Base-by-base conservation (phyloP, 2,329 filamentous ascomycete species). In the Microdochium trichocladiopsis region DNA sequence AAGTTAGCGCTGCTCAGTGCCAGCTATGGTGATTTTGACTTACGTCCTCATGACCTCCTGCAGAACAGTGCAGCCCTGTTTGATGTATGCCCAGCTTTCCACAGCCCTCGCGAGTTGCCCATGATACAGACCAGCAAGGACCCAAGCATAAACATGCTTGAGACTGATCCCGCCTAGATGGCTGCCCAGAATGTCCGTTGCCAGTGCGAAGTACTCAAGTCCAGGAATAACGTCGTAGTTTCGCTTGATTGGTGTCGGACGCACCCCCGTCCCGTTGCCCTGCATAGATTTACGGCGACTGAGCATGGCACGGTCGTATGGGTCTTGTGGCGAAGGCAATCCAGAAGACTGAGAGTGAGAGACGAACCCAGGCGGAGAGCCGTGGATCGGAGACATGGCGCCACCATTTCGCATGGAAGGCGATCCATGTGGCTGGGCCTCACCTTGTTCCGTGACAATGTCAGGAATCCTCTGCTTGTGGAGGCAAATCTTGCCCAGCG, bases 151-250 rank as follows among this genome's bases (percentile, higher is more conserved):
- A 4, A 95, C 89, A 63, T 94, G 87, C 57, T 87, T 85, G 53
- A 97, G 75, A 45, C 88, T 88, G 55, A 87, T 88, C 1, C 87
- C 87, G 12, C 88, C 92, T 33, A 84, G 78, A 50, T 94, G 84
- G 53, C 87, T 87, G 4, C 91, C 91, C 16, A 97, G 73, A 36
- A 97, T 96, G 55, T 94, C 87, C 1, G 87, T 87, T 2, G 91
- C 93, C 55, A 88, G 85, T 1, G 88, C 88, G 66, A 92, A 96
- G 65, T 96, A 96, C 25, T 91, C 87, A 53, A 97, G 73, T 0
- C 94, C 94, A 1, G 94, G 93, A 55, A 96, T 88, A 6, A 88
- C 79, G 61, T 97, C 91, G 50, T 94, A 77, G 63, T 95, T 96
- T 59, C 80, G 77, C 51, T 68, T 66, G 16, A 52, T 53, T 5